Base-by-base conservation (phyloP, 805 yeast species). In the Wickerhamiella sorbophila region DNA sequence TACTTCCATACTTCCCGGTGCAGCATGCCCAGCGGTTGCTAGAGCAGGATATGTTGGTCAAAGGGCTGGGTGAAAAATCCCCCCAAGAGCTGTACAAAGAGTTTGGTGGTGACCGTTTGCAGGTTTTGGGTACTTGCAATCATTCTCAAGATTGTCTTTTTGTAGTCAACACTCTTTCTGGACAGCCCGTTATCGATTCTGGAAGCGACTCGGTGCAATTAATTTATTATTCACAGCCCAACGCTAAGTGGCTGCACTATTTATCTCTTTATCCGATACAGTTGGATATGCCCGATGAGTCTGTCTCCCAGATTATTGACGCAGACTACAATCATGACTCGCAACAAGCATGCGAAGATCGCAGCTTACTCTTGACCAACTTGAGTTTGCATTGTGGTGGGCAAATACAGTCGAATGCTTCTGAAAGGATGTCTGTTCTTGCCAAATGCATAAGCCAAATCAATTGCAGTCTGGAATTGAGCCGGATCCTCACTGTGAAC, bases 231-330 rank as follows among this genome's bases (percentile, higher is more conserved):
- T 70, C 71, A 20, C 79, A 91, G 1, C 96, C 96, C 0, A 69
- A 71, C 35, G 73, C 79, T 16, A 67, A 66, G 22, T 70, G 72
- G 44, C 67, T 87, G 66, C 94, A 86, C 49, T 84, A 81, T 56
- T 79, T 74, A 48, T 77, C 95, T 0, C 56, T 77, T 3, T 63
- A 68, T n/a, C 93, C 95, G 0, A 80, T 85, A 3, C 61, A 74
- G 3, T 66, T 86, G 8, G 79, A 77, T 14, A 55, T 70, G 12
- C 60, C 64, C 6, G 29, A 33, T 17, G 26, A 35, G 14, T 16
- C 38, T 18, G 19, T 33, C 5, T n/a, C 18, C 6, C 38, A 43
- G n/a, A 33, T 40, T 31, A 33, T 42, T 15, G 32, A 38, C n/a
- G 35, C 36, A 9, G 46, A 43, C 16, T 33, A 46, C 33, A 26